Conservation (phyloP, 345 rosid species). For the Gynandropsis gynandra region DNA sequence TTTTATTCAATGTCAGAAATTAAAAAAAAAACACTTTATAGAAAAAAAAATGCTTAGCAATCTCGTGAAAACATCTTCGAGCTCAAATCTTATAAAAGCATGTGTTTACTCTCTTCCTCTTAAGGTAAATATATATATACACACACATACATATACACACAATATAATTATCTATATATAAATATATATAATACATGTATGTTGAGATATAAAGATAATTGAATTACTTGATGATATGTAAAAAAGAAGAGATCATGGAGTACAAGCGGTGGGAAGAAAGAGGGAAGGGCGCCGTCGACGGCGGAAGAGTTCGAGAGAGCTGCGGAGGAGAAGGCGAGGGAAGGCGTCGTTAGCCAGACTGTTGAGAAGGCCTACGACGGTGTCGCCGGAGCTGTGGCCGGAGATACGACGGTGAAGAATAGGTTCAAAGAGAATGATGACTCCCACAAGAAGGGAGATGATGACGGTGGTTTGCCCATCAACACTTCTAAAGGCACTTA, state of each 20-base stretch:
- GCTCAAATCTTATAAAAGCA: too few species aligned
- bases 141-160: too few species aligned
- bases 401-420: conserved; percentile 25
- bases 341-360: conserved; percentile 31
- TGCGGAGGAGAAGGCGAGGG: conserved; percentile 32
- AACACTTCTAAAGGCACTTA: conserved; percentile 22
- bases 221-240: too few species aligned
- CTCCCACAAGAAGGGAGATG: conserved; percentile 11
- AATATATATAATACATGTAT: too few species aligned
- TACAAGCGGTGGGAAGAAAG: conserved; percentile 18
- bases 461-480: conserved; percentile 22
- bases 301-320: conserved; percentile 43
- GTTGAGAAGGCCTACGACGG: conserved; percentile 31
- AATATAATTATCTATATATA: too few species aligned
- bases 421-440: conserved; percentile 21
- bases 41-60: too few species aligned
- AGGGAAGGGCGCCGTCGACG: conserved; percentile 42
- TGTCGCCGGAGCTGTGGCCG: conserved; percentile 21
- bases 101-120: too few species aligned
- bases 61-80: too few species aligned
- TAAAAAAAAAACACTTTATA: too few species aligned
- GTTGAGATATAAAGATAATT: too few species aligned
- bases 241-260: conserved; percentile 24
- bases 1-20: too few species aligned
- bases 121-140: too few species aligned